Evolutionary conservation across 495 filamentous ascomycete species (phyloP), one percentile per base, ranked within the genome.

Genomic region (Penicillium crystallinum): DNA sequence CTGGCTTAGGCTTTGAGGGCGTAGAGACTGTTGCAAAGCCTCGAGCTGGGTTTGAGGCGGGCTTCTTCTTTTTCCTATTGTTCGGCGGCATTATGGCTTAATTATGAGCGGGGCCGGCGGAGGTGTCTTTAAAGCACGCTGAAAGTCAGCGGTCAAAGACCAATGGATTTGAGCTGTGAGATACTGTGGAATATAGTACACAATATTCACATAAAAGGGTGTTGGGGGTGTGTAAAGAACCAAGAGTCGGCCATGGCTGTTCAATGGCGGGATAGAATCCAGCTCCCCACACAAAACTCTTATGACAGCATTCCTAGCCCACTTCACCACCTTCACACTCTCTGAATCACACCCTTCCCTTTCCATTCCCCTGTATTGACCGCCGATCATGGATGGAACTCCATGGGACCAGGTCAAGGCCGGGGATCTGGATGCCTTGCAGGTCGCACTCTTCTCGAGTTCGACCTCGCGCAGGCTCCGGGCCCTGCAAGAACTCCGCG

Each of bases 11-110:
- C 68, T 95, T 96, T 7, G 88, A 92, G 34, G 90, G 87, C 43
- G 89, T 77, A 11, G 92, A 97, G 12, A 88, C 91, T 2, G 93
- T 98, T 53, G 91, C 90, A 73, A 97, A 90, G 8, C 90, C 91
- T 60, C 93, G 81, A 36, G 89, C 88, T 23, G 92, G 89, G 68
- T 96, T 97, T 15, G 82, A 77, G 14, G 76, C 79, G 39, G 87
- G 73, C 75, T 96, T 96, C 69, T 88, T 92, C 69, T 93, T 87
- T 69, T 89, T 97, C 73, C 90, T 95, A 62, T 84, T 88, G 54
- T 83, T 86, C 12, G 75, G 69, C 44, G 85, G 84, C 88, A 91
- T 90, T 40, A 38, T 72, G 46, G 17, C 29, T 41, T 41, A 25
- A 41, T 34, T 50, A 50, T 15, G 29, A 39, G 29, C 30, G 38